phyloP scores from a whole-genome alignment of 2,329 filamentous ascomycete genomes.

The Camptophora hylomeconis region DNA sequence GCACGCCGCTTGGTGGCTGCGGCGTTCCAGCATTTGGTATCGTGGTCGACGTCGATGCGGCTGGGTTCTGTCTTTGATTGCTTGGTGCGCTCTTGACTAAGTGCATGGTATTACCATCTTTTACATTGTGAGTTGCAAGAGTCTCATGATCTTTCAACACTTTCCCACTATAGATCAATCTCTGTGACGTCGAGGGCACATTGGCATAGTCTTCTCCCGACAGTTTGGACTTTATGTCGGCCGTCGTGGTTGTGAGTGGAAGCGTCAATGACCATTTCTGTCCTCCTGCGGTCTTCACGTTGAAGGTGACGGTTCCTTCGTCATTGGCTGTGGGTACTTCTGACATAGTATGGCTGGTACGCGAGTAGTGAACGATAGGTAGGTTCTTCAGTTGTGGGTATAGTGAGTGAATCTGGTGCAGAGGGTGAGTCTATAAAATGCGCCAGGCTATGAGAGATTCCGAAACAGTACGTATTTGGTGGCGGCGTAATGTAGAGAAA shows the following conservation, averaged over 20 bases:
- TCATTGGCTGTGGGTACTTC: conserved; percentile 6
- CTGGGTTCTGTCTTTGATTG: conserved; percentile 52
- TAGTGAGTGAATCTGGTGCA: too few species aligned
- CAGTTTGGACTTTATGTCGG: conserved; percentile 82
- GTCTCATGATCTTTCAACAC: conserved; percentile 93
- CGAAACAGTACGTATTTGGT: too few species aligned
- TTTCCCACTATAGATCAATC: conserved; percentile 91
- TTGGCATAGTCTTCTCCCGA: conserved; percentile 70
- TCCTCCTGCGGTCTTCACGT: conserved; percentile 92
- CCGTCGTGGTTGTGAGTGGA: conserved; percentile 59
- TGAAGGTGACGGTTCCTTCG: conserved; percentile 63
- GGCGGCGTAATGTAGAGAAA: too few species aligned
- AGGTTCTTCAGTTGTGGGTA: too few species aligned
- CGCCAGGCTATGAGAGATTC: too few species aligned
- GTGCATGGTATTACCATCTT: conserved; percentile 88
- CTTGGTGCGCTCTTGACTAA: conserved; percentile 93
- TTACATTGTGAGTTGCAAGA: conserved; percentile 80
- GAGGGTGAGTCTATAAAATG: too few species aligned
- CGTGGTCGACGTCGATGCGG: conserved; percentile 25
- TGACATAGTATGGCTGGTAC: background rate
- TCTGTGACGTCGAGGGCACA: conserved; percentile 75
- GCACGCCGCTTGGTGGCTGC: conserved; percentile 25
- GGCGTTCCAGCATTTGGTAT: conserved; percentile 13
- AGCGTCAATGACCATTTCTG: conserved; percentile 74
- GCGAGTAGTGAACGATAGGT: too few species aligned